These are phyloP conservation scores for Salix exigua DNA, from an alignment of 345 rosid species.

Conservation along the genomic window DNA sequence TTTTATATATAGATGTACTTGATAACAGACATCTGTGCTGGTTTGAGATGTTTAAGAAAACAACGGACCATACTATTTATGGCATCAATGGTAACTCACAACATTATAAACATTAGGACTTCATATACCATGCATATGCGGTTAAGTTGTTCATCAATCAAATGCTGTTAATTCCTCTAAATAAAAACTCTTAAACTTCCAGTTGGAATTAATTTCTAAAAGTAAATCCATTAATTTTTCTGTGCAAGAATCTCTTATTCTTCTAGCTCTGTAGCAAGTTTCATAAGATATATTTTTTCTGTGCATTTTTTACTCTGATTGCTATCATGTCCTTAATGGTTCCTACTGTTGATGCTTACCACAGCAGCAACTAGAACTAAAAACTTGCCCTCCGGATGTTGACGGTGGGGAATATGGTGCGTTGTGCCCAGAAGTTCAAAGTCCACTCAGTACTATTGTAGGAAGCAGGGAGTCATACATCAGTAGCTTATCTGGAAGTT, in stretches of 20 bases:
- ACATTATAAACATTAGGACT: neutral
- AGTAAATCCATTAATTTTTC: neutral
- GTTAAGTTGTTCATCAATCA: neutral
- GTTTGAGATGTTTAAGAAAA: neutral
- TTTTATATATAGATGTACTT: neutral
- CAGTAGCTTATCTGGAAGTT: conserved; percentile 38
- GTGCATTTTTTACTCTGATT: conserved; percentile 1
- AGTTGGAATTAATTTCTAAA: neutral
- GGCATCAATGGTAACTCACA: neutral
- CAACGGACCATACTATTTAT: no score
- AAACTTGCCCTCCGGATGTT: conserved; percentile 20
- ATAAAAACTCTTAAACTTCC: neutral
- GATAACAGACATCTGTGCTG: neutral
- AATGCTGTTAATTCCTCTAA: conserved; percentile 11
- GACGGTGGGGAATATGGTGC: conserved; percentile 25
- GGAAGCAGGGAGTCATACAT: conserved; percentile 29
- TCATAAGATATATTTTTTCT: conserved; percentile 1
- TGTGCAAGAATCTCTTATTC: neutral
- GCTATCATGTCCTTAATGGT: neutral
- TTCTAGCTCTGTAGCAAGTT: no score
- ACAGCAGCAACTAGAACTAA: conserved; percentile 31
- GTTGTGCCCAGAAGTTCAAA: conserved; percentile 39
- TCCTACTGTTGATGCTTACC: neutral
- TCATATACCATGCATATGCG: no score
- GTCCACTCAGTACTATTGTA: conserved; percentile 32